Conservation (phyloP, 805 yeast genomes). For the Torulaspora delbrueckii region DNA sequence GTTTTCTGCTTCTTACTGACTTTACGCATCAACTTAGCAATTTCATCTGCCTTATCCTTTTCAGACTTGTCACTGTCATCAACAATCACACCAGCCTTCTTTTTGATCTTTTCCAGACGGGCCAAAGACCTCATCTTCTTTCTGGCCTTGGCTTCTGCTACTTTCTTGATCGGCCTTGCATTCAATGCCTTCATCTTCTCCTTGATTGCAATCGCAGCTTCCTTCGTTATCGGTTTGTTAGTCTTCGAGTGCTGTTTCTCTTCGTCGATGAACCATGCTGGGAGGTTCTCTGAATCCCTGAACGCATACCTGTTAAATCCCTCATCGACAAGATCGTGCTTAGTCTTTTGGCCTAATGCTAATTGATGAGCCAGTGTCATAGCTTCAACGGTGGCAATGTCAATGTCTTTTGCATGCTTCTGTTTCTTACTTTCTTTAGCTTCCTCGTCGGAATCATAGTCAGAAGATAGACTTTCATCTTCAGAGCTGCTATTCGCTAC, state of each 20-base stretch:
- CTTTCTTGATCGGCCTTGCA: slow-evolving; percentile 98
- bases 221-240: slow-evolving; percentile 90
- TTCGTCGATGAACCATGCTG: slow-evolving; percentile 96
- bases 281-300: slow-evolving; percentile 84
- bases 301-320: slow-evolving; percentile 90
- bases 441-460: slow-evolving; percentile 52
- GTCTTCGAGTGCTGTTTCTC: slow-evolving; percentile 83
- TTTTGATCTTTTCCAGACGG: slow-evolving; percentile 81
- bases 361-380: slow-evolving; percentile 97
- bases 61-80: slow-evolving; percentile 86
- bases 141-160: slow-evolving; percentile 95
- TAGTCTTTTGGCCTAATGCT: slow-evolving; percentile 81
- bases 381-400: slow-evolving; percentile 87
- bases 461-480: slow-evolving; percentile 40
- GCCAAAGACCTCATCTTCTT: slow-evolving; percentile 89
- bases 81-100: slow-evolving; percentile 86
- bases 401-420: slow-evolving; percentile 60
- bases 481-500: slow-evolving; percentile 41
- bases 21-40: slow-evolving; percentile 76
- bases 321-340: slow-evolving; percentile 83
- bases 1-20: slow-evolving; percentile 63
- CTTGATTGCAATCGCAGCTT: slow-evolving; percentile 73
- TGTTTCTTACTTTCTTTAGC: slow-evolving; percentile 39
- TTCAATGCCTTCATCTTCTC: slow-evolving; percentile 76
- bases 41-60: slow-evolving; percentile 91